A percentile compares a stretch with the other conserved stretches of the same genome.
phyloP scores from a whole-genome alignment of 305 asterid species.

The Fraxinus angustifolia region DNA sequence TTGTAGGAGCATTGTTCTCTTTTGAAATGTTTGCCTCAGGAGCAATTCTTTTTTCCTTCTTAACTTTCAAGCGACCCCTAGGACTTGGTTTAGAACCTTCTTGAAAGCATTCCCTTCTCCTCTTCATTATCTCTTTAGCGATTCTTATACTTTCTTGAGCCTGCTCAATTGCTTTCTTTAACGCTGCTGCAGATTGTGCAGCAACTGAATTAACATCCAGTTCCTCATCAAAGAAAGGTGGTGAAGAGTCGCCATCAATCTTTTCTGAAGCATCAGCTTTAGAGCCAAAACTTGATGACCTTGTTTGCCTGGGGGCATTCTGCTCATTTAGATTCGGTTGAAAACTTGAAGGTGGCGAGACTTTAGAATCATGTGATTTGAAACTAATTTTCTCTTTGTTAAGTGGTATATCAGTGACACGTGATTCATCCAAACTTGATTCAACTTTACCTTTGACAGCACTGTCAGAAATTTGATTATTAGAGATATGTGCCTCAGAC shows the following conservation, averaged over 20 bases:
- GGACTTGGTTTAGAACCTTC: slow-evolving; percentile 40
- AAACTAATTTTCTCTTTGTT: slow-evolving; percentile 29
- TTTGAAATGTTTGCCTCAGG: slow-evolving; percentile 26
- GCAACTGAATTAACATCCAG: slow-evolving; percentile 81
- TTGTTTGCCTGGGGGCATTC: slow-evolving; percentile 34
- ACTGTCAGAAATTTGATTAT: slow-evolving; percentile 25
- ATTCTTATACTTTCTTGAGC: slow-evolving; percentile 89
- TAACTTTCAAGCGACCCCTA: slow-evolving; percentile 34
- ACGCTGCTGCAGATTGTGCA: slow-evolving; percentile 74
- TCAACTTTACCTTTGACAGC: slow-evolving; percentile 30
- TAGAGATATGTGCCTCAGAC: slow-evolving; percentile 22
- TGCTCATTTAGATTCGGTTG: slow-evolving; percentile 27
- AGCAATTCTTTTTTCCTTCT: slow-evolving; percentile 28
- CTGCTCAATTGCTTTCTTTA: slow-evolving; percentile 81
- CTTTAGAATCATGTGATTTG: slow-evolving; percentile 34
- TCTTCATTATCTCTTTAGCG: slow-evolving; percentile 75
- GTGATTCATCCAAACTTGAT: slow-evolving; percentile 33
- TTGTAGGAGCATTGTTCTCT: slow-evolving; percentile 23
- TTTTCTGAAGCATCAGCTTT: slow-evolving; percentile 38
- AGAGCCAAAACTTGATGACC: slow-evolving; percentile 35
- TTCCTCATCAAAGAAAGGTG: slow-evolving; percentile 64
- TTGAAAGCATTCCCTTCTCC: slow-evolving; percentile 44
- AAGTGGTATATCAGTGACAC: slow-evolving; percentile 32
- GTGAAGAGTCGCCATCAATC: slow-evolving; percentile 33
- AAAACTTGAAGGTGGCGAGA: slow-evolving; percentile 29